phyloP scores from a whole-genome alignment of 495 filamentous ascomycete genomes.

The Stereocaulon alpinum region DNA sequence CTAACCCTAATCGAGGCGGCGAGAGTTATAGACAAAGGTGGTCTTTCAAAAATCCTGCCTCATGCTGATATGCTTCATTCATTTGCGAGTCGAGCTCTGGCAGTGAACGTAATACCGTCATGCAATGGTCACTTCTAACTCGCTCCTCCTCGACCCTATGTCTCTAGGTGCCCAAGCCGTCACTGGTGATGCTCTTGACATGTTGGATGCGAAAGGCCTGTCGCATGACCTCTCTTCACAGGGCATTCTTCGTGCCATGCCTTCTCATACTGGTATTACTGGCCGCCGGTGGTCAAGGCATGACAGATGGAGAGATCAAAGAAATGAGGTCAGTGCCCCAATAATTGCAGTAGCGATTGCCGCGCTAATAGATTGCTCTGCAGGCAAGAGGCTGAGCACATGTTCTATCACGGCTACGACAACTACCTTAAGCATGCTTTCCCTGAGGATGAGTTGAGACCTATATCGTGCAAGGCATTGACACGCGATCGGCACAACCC shows the following conservation, averaged over 20 bases:
- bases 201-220: constrained; percentile 11
- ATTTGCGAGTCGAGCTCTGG: neutral
- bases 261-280: constrained; percentile 10
- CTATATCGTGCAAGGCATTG: constrained; percentile 72
- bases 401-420: constrained; percentile 96
- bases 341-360: neutral
- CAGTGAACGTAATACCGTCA: neutral
- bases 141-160: constrained; percentile 2
- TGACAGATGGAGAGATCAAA: constrained; percentile 21
- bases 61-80: neutral
- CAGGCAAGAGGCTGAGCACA: constrained; percentile 70
- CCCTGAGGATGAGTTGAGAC: constrained; percentile 91
- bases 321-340: constrained; percentile 17
- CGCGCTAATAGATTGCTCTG: constrained; percentile 1
- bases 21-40: neutral
- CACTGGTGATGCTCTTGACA: constrained; percentile 15
- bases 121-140: constrained; percentile 7
- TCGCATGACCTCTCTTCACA: constrained; percentile 6
- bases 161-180: constrained; percentile 1
- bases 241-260: constrained; percentile 9
- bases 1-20: too few species aligned
- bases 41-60: neutral
- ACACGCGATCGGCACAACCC: constrained; percentile 74
- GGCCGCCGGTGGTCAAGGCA: constrained; percentile 11
- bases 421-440: constrained; percentile 93